Evolutionary conservation across 1,284 basidiomycete genomes (phyloP).

Genomic region (Omphalotus olearius): DNA sequence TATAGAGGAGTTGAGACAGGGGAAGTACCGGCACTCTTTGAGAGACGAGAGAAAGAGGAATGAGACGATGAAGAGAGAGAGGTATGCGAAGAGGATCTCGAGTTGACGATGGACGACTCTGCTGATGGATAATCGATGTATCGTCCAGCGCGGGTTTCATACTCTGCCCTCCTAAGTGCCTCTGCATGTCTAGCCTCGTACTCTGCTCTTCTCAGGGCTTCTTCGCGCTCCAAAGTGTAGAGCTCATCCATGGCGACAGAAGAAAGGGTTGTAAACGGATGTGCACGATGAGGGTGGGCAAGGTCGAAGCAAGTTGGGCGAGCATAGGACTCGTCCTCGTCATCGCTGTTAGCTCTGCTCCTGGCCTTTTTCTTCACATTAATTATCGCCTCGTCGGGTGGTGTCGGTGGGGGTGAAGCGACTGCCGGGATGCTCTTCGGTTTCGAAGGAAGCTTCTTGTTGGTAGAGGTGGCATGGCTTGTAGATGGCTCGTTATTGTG

Average conservation of each 20-base stretch:
- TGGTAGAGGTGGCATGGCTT: conserved; percentile 23
- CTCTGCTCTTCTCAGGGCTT: conserved; percentile 79
- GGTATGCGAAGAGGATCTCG: conserved; percentile 1
- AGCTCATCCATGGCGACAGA: conserved; percentile 84
- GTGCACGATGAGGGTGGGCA: conserved; percentile 26
- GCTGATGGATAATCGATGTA: not conserved
- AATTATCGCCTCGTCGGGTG: not conserved
- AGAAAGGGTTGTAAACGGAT: conserved; percentile 68
- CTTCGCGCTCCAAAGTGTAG: conserved; percentile 79
- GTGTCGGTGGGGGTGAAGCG: too few species aligned
- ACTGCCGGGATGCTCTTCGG: conserved; percentile 29
- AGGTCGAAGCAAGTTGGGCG: conserved; percentile 54
- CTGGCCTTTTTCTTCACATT: conserved; percentile 66
- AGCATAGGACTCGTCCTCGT: conserved; percentile 70
- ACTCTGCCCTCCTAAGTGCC: conserved; percentile 77
- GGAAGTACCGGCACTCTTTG: conserved; percentile 68
- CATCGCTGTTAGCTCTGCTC: conserved; percentile 74
- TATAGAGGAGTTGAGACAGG: conserved; percentile 53
- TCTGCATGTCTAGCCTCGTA: conserved; percentile 81
- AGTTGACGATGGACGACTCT: not conserved
- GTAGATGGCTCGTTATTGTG: conserved; percentile 58
- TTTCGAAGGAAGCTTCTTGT: conserved; percentile 23
- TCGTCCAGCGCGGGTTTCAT: conserved; percentile 36
- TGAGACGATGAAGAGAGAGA: not conserved
- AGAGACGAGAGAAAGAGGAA: conserved; percentile 28